Percentiles rank a stretch among this genome's conserved stretches.
Conservation (phyloP, 2,329 filamentous ascomycete genomes). For the Colletotrichum tofieldiae region DNA sequence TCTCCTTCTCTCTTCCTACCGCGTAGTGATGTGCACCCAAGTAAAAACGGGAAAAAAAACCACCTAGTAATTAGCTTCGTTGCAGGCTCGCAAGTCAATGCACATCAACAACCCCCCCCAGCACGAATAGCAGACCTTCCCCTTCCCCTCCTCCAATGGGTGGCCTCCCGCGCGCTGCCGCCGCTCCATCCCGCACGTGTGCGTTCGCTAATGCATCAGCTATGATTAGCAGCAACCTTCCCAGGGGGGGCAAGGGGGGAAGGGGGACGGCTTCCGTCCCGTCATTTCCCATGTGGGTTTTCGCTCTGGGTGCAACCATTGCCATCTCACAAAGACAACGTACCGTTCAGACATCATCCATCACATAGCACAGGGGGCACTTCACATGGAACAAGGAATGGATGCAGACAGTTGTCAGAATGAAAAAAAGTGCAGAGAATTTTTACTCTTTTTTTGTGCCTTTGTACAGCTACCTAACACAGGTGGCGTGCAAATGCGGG, state of each 20-base stretch:
- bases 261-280: neutral
- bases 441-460: slow-evolving; percentile 57
- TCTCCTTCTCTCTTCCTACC: no score
- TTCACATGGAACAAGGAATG: neutral
- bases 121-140: neutral
- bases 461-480: slow-evolving; percentile 58
- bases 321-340: neutral
- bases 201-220: slow-evolving; percentile 8
- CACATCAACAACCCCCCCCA: neutral
- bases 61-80: no score
- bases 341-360: neutral
- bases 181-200: slow-evolving; percentile 4
- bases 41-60: no score
- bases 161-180: neutral
- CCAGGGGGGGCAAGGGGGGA: neutral
- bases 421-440: slow-evolving; percentile 42
- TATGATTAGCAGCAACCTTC: neutral
- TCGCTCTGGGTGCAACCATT: neutral
- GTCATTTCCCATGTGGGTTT: slow-evolving; percentile 12
- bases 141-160: neutral
- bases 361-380: neutral
- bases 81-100: neutral
- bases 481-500: slow-evolving; percentile 46
- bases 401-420: neutral
- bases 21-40: no score